Evolutionary conservation across 192 early-diverging fungal species (phyloP).

Genomic region (Coemansia sp.): DNA sequence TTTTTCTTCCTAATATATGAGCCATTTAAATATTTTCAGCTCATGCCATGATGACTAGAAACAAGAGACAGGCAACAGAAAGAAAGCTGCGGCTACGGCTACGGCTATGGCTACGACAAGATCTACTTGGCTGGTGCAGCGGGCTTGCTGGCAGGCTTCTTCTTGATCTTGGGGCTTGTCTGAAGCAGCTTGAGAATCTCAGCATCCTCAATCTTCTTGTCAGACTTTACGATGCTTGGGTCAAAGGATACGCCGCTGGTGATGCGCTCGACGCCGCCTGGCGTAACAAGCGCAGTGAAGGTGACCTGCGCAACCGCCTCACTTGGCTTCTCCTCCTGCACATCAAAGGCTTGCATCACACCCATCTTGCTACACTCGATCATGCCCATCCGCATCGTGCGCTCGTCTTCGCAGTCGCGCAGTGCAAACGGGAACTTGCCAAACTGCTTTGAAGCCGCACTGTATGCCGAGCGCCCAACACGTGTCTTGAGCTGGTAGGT

Average conservation of each 20-base stretch:
- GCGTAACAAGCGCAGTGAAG: slow-evolving; percentile 88
- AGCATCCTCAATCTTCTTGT: slow-evolving; percentile 82
- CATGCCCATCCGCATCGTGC: slow-evolving; percentile 89
- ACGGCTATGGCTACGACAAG: no score
- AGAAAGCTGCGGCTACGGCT: not conserved
- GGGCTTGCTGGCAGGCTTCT: slow-evolving; percentile 46
- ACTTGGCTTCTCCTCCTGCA: slow-evolving; percentile 78
- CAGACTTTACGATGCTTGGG: slow-evolving; percentile 73
- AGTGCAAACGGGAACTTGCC: slow-evolving; percentile 88
- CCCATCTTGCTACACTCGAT: slow-evolving; percentile 83
- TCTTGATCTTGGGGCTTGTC: slow-evolving; percentile 54
- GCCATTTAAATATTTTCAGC: no score
- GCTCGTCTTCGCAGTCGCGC: slow-evolving; percentile 84
- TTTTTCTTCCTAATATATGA: no score
- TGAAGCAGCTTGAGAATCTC: slow-evolving; percentile 75
- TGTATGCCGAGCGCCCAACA: slow-evolving; percentile 71
- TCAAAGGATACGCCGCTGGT: slow-evolving; percentile 74
- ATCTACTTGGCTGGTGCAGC: slow-evolving; percentile 1
- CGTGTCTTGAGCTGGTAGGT: slow-evolving; percentile 88
- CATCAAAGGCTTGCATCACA: slow-evolving; percentile 78
- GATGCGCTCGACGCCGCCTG: slow-evolving; percentile 83
- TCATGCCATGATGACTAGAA: not conserved
- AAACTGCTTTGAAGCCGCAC: slow-evolving; percentile 75
- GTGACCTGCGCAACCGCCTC: slow-evolving; percentile 89
- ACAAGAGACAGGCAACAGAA: not conserved